Conservation (phyloP, 2,329 filamentous ascomycete species). For the Aspergillus calidoustus region DNA sequence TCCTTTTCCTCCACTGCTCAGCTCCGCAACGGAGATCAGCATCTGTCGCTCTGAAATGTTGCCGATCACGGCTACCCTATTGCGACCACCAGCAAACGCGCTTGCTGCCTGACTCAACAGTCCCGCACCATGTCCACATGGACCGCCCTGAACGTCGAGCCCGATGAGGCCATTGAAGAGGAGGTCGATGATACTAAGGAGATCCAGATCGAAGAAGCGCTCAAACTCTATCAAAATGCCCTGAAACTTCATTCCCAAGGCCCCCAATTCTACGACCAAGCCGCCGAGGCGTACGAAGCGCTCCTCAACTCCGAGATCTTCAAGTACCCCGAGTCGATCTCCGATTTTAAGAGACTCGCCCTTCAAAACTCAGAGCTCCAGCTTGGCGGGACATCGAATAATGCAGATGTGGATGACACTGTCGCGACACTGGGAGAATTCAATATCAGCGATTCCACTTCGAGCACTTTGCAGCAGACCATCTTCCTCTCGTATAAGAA, state of each 20-base stretch:
- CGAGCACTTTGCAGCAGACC: conserved; percentile 83
- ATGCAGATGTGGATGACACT: conserved; percentile 25
- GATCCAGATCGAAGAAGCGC: conserved; percentile 93
- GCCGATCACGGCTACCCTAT: conserved; percentile 8
- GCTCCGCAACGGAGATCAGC: neutral
- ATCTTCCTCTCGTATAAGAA: conserved; percentile 96
- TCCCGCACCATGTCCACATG: conserved; percentile 62
- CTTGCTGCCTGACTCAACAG: conserved; percentile 16
- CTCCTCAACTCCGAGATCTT: conserved; percentile 95
- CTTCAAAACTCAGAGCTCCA: conserved; percentile 50
- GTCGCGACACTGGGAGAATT: conserved; percentile 52
- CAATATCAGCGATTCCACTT: conserved; percentile 71
- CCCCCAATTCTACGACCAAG: conserved; percentile 73
- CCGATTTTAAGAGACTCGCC: conserved; percentile 77
- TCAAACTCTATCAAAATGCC: conserved; percentile 91
- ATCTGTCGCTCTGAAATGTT: conserved; percentile 28
- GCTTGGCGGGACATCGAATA: conserved; percentile 50
- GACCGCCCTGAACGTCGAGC: conserved; percentile 89
- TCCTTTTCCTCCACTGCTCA: neutral
- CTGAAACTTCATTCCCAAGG: conserved; percentile 91
- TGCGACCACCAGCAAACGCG: conserved; percentile 21
- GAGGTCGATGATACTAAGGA: conserved; percentile 95
- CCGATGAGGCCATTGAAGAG: conserved; percentile 86
- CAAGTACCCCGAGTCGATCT: conserved; percentile 82
- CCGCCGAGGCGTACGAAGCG: conserved; percentile 77